A percentile compares a stretch with the other conserved stretches of the same genome.
Conservation (phyloP, 2,329 filamentous ascomycete genomes). For the Colletotrichum simmondsii region DNA sequence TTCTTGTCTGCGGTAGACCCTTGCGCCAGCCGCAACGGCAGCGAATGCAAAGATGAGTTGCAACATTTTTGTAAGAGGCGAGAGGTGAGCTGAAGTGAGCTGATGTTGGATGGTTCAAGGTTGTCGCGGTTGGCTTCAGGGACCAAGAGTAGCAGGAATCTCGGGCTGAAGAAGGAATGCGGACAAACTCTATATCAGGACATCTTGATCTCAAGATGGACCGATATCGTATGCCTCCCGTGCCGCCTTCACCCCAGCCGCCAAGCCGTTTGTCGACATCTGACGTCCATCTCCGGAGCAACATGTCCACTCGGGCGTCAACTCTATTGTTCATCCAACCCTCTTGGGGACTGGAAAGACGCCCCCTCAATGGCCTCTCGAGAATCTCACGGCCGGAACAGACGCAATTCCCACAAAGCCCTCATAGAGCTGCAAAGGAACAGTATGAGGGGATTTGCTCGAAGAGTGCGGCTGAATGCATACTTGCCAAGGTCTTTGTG, state of each 20-base stretch:
- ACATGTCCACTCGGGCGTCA: conserved; percentile 20
- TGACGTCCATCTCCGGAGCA: conserved; percentile 30
- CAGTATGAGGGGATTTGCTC: not conserved
- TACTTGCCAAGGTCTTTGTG: not conserved
- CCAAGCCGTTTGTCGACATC: not conserved
- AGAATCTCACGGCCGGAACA: not conserved
- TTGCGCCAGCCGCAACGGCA: conserved; percentile 13
- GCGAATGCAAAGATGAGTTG: conserved; percentile 24
- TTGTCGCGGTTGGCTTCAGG: conserved; percentile 3
- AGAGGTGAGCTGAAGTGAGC: not conserved
- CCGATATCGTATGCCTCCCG: conserved; percentile 14
- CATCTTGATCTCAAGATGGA: not conserved
- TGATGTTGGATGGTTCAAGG: not conserved
- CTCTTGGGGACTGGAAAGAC: conserved; percentile 1
- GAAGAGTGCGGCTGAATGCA: not conserved
- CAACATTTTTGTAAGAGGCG: conserved; percentile 16
- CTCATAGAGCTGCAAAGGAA: not conserved
- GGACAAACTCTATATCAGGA: conserved; percentile 34
- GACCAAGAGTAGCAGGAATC: not conserved
- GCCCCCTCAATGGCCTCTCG: not conserved
- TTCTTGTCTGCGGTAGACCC: conserved; percentile 19
- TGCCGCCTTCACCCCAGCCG: not conserved
- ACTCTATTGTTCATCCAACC: conserved; percentile 22
- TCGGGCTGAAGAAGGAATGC: conserved; percentile 22
- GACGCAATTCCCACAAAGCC: conserved; percentile 2